A percentile compares a stretch with the other conserved stretches of the same genome.
phyloP scores from a whole-genome alignment of 345 rosid species.

The Syzygium aromaticum region DNA sequence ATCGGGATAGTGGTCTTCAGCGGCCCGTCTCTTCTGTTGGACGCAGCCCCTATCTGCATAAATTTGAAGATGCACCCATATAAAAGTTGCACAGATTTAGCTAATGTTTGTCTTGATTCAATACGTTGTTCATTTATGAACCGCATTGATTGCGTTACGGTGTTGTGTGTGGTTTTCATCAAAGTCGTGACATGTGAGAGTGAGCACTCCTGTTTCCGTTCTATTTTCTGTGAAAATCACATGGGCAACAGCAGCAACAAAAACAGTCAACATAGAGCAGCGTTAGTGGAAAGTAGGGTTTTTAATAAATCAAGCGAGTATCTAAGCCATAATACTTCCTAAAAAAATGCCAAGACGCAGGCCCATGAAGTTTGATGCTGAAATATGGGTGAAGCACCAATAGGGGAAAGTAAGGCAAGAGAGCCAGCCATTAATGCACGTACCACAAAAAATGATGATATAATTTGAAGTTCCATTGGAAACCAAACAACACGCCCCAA shows the following conservation, averaged over 20 bases:
- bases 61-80: not conserved
- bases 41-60: not conserved
- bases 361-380: not conserved
- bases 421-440: not conserved
- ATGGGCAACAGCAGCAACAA: not conserved
- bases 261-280: not conserved
- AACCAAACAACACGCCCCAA: not conserved
- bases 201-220: not conserved
- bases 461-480: not conserved
- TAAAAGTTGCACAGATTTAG: not conserved
- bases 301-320: not conserved
- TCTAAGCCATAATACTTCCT: not conserved
- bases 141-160: not conserved
- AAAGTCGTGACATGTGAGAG: not conserved
- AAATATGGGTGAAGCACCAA: not conserved
- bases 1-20: not conserved
- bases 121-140: not conserved
- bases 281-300: not conserved
- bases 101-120: not conserved
- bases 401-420: not conserved
- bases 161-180: not conserved
- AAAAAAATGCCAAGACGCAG: not conserved
- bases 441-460: not conserved
- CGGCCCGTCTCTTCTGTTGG: not conserved
- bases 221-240: not conserved